Evolutionary conservation across 2,329 filamentous ascomycete species (phyloP), one percentile per base, ranked within the genome.

Genomic region (Achaetomium macrosporum): DNA sequence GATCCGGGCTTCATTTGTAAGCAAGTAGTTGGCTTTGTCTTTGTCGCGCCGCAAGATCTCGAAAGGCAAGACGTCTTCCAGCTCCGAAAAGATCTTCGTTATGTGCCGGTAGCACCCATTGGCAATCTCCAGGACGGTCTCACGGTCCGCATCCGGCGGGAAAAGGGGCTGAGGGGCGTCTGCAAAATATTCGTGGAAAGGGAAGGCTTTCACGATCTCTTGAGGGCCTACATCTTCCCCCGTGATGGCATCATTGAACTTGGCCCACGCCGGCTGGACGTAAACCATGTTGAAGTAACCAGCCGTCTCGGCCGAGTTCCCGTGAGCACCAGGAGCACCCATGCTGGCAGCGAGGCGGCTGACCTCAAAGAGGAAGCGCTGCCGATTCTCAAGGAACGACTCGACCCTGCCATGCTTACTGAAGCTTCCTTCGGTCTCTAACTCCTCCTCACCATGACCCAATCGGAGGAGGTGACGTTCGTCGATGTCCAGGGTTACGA

Each of bases 221-320:
- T 82, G 75, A 11, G 73, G 70, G 4, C 78, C 80, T 13, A 75
- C 72, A 19, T 80, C 77, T 20, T 81, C 76, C 2, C 76, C 74
- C 40, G 79, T 78, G 20, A 80, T 73, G 44, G 76, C 72, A 50
- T 89, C 84, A 73, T 81, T 85, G 68, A 95, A 99, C 65, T 86
- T 89, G 47, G 82, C 82, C 93, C 93, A 99, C 12, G 86, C 82
- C 31, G 93, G 92, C 68, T 87, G 79, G 40, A 99, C 78, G 65
- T 96, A 96, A 56, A 96, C 91, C 42, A 84, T 84, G 67, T 96
- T 89, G 75, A 99, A 99, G 71, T 99, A 97, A 29, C 90, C 90
- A 35, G 93, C 93, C 2, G 92, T 99, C 75, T 99, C 93, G 50
- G 93, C 95, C 29, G 92, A 95, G 69, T 87, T 95, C 19, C 91